These are phyloP conservation scores for Ceratocystiopsis sp. DNA, from an alignment of 2,329 filamentous ascomycete species.

Conservation along the genomic window DNA sequence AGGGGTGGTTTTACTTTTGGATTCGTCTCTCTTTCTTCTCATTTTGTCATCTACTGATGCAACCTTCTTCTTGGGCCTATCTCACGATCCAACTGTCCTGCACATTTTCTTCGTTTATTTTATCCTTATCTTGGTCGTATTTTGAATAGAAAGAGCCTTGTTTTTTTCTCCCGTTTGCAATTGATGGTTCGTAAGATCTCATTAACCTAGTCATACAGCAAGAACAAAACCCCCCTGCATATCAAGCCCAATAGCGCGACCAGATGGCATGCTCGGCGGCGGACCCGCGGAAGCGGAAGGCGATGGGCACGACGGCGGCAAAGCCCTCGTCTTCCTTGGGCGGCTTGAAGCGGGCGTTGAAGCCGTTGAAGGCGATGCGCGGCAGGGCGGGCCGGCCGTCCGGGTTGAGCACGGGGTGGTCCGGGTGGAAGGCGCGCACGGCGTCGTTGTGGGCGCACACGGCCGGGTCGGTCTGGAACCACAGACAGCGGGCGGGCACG, in stretches of 20 bases:
- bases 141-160: no score
- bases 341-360: slow-evolving; percentile 52
- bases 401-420: slow-evolving; percentile 49
- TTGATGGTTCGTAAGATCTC: no score
- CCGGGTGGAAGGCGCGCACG: slow-evolving; percentile 37
- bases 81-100: no score
- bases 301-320: slow-evolving; percentile 55
- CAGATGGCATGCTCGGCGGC: slow-evolving; percentile 54
- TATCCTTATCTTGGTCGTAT: no score
- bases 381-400: slow-evolving; percentile 62
- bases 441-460: slow-evolving; percentile 76
- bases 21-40: no score
- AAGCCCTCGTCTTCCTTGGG: slow-evolving; percentile 68
- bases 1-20: no score
- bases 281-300: slow-evolving; percentile 60
- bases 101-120: no score
- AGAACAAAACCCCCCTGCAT: not conserved
- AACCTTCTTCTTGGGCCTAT: no score
- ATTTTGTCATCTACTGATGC: no score
- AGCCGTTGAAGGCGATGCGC: slow-evolving; percentile 63
- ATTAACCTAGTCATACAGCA: not conserved
- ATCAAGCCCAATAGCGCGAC: slow-evolving; percentile 58
- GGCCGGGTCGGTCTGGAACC: slow-evolving; percentile 56
- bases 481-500: slow-evolving; percentile 68
- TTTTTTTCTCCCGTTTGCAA: no score